Evolutionary conservation across 148 eudicot genomes (phyloP).

Genomic region (Linanthus parryae): DNA sequence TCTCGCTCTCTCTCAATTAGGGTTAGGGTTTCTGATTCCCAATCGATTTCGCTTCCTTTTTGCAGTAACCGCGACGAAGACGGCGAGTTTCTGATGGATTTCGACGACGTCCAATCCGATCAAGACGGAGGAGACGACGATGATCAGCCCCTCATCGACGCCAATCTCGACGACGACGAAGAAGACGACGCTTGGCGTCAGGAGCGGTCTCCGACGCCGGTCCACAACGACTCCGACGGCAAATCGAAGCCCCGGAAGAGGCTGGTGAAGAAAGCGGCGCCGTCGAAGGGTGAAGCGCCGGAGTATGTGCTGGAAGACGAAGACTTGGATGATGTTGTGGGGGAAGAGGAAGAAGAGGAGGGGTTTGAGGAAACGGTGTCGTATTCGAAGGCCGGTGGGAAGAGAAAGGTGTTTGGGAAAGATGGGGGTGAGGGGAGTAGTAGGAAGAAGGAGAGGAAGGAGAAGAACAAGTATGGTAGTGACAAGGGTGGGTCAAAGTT

Average conservation of each 20-base stretch:
- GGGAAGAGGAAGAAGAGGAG: conserved; percentile 30
- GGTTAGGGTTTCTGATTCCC: conserved; percentile 36
- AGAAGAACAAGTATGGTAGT: conserved; percentile 30
- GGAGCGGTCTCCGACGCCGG: conserved; percentile 48
- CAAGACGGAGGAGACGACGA: conserved; percentile 36
- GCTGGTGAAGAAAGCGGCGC: conserved; percentile 48
- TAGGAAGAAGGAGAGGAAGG: conserved; percentile 42
- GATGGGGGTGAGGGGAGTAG: conserved; percentile 21
- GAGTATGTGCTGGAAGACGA: conserved; percentile 54
- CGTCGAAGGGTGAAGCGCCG: conserved; percentile 17
- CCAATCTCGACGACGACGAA: conserved; percentile 24
- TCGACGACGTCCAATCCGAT: conserved; percentile 73
- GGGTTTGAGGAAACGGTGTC: conserved; percentile 17
- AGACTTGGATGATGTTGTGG: conserved; percentile 31
- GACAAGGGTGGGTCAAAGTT: conserved; percentile 40
- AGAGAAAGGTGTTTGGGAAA: conserved; percentile 48
- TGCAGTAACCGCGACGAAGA: conserved; percentile 74
- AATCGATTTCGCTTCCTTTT: conserved; percentile 2
- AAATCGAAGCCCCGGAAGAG: conserved; percentile 56
- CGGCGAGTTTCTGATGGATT: conserved; percentile 75
- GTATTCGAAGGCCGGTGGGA: conserved; percentile 29
- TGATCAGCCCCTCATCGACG: conserved; percentile 20
- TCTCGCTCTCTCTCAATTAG: conserved; percentile 2
- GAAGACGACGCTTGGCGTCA: conserved; percentile 33
- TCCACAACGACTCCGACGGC: conserved; percentile 25